Percentiles rank a stretch among this genome's conserved stretches.
Conservation (phyloP, 352 stramenopile genomes). For the Thraustochytrium sp. region DNA sequence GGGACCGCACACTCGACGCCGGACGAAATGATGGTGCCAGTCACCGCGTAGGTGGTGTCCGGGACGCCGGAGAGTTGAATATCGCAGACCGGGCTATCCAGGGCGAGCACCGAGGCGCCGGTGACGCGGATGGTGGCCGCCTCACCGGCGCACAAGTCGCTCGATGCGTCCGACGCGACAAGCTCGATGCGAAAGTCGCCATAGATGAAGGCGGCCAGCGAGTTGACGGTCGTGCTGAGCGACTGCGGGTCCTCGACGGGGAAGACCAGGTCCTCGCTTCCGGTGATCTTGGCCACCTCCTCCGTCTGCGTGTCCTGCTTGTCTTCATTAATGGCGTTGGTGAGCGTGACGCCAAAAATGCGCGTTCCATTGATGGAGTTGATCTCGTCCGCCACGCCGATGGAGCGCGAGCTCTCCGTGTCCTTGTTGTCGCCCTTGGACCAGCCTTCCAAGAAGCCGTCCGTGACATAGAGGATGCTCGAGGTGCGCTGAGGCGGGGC, state of each 20-base stretch:
- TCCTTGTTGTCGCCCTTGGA: neutral
- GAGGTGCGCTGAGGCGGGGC: neutral
- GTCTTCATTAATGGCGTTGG: neutral
- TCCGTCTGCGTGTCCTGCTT: neutral
- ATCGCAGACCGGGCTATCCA: neutral
- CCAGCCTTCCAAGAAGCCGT: constrained; percentile 14
- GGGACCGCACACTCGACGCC: neutral
- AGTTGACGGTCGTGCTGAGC: neutral
- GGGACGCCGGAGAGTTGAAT: neutral
- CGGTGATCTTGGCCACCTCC: constrained; percentile 30
- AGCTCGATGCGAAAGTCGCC: constrained; percentile 12
- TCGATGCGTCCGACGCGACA: neutral
- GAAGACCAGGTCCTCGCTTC: neutral
- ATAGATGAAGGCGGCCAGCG: neutral
- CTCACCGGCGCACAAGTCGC: neutral
- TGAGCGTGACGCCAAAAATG: constrained; percentile 9
- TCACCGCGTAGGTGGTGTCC: neutral
- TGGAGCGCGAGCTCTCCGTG: neutral
- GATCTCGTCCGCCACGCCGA: neutral
- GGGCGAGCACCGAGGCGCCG: neutral
- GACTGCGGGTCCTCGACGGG: neutral
- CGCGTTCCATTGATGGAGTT: neutral
- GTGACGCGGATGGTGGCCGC: neutral
- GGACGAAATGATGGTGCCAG: neutral
- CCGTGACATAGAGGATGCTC: constrained; percentile 12